Percentiles rank a stretch among this genome's conserved stretches.
phyloP scores from a whole-genome alignment of 2,329 filamentous ascomycete genomes.

The Phialocephala subalpina region DNA sequence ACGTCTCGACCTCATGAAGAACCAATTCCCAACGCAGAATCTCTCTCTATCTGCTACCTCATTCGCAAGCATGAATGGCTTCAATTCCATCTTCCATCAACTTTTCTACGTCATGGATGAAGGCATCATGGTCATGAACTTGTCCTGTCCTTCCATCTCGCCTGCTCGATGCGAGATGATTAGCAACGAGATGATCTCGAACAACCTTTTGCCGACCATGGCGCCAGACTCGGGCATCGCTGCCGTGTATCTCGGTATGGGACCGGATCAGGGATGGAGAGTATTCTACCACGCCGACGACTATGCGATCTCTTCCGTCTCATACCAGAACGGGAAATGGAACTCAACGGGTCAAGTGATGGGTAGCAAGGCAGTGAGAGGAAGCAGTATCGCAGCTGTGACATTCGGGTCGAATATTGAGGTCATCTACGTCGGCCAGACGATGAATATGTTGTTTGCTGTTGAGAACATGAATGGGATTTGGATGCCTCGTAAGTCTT shows the following conservation, averaged over 20 bases:
- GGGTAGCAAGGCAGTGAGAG: constrained; percentile 10
- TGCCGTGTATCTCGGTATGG: constrained; percentile 6
- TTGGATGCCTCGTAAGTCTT: constrained; percentile 11
- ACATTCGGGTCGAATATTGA: constrained; percentile 8
- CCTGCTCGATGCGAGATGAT: constrained; percentile 11
- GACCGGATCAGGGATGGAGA: constrained; percentile 5
- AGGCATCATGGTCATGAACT: constrained; percentile 9
- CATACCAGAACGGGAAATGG: constrained; percentile 8
- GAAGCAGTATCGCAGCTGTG: constrained; percentile 14
- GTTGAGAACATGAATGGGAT: constrained; percentile 15
- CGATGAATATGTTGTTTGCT: constrained; percentile 9
- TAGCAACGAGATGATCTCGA: constrained; percentile 9
- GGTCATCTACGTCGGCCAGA: constrained; percentile 15
- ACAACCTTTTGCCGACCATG: constrained; percentile 5
- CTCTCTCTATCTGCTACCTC: constrained; percentile 14
- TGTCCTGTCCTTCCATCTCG: constrained; percentile 12
- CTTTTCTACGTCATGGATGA: constrained; percentile 17
- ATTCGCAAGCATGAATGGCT: constrained; percentile 9
- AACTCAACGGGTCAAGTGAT: constrained; percentile 6
- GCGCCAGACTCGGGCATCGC: constrained; percentile 15
- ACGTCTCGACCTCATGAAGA: constrained; percentile 2
- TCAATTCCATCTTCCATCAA: constrained; percentile 12
- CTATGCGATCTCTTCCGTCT: not conserved
- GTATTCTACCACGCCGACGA: constrained; percentile 20
- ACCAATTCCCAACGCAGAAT: constrained; percentile 10